Conservation (phyloP, 805 yeast genomes). For the Schwanniomyces polymorphus region DNA sequence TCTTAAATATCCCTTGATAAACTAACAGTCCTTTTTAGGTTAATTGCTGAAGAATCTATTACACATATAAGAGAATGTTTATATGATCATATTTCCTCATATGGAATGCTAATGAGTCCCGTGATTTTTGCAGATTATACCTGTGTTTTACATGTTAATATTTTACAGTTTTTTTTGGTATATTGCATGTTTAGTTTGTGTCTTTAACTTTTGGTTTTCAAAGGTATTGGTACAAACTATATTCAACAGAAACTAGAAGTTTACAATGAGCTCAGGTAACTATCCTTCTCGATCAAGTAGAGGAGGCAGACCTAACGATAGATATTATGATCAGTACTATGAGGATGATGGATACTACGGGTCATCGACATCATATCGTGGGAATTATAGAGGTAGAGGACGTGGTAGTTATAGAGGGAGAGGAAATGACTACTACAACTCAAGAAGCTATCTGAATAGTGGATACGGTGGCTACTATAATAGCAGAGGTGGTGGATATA, state of each 20-base stretch:
- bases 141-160: too few species aligned
- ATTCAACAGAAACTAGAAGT: background rate
- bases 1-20: background rate
- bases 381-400: conserved; percentile 16
- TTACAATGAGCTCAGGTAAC: background rate
- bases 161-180: too few species aligned
- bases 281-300: conserved; percentile 2
- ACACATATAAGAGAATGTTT: background rate
- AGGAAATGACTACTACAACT: conserved; percentile 13
- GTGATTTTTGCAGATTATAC: too few species aligned
- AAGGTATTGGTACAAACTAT: too few species aligned
- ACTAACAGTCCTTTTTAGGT: background rate
- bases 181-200: background rate
- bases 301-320: conserved; percentile 5
- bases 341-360: conserved; percentile 10
- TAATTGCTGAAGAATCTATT: background rate
- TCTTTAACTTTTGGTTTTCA: background rate
- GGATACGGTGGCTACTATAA: conserved; percentile 3
- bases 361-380: conserved; percentile 9
- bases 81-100: background rate
- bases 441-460: conserved; percentile 11
- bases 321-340: conserved; percentile 1
- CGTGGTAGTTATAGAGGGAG: conserved; percentile 22
- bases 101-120: background rate
- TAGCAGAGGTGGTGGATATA: conserved; percentile 3